Evolutionary conservation across 2,329 filamentous ascomycete species (phyloP).

Genomic region (Penicillium aurantiogriseum): DNA sequence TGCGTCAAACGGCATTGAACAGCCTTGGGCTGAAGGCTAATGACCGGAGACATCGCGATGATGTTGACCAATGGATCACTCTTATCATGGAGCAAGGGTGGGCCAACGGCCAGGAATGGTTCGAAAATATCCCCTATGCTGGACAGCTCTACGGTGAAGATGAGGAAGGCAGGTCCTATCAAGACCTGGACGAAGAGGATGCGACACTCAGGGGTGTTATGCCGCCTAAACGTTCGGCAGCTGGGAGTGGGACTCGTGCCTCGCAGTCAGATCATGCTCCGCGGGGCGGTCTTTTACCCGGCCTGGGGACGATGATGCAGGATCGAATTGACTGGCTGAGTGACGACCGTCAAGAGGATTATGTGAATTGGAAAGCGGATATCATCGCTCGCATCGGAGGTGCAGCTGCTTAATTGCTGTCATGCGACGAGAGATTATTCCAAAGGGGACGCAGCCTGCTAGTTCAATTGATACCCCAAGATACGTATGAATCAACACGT

Average conservation of each 20-base stretch:
- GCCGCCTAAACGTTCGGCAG: slow-evolving; percentile 28
- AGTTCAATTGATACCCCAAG: slow-evolving; percentile 23
- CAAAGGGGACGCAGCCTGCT: slow-evolving; percentile 3
- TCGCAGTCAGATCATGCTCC: slow-evolving; percentile 18
- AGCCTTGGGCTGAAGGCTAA: slow-evolving; percentile 39
- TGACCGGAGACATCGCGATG: slow-evolving; percentile 42
- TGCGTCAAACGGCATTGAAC: slow-evolving; percentile 40
- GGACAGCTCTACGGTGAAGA: slow-evolving; percentile 38
- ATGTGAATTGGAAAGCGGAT: slow-evolving; percentile 43
- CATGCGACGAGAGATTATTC: not conserved
- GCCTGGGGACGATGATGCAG: slow-evolving; percentile 53
- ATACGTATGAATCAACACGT: slow-evolving; percentile 5
- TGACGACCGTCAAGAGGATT: slow-evolving; percentile 45
- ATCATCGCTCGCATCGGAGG: slow-evolving; percentile 41
- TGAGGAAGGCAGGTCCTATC: slow-evolving; percentile 34
- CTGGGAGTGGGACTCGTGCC: slow-evolving; percentile 11
- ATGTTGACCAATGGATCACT: slow-evolving; percentile 63
- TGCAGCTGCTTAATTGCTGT: slow-evolving; percentile 15
- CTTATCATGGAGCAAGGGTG: slow-evolving; percentile 52
- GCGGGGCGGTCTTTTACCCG: slow-evolving; percentile 43
- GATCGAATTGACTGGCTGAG: slow-evolving; percentile 49
- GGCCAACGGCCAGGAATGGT: slow-evolving; percentile 65
- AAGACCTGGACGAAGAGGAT: slow-evolving; percentile 35
- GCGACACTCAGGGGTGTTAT: slow-evolving; percentile 22
- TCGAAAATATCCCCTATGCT: slow-evolving; percentile 53